Evolutionary conservation across 306 rosid genomes (phyloP).

Genomic region (Corylus americana): DNA sequence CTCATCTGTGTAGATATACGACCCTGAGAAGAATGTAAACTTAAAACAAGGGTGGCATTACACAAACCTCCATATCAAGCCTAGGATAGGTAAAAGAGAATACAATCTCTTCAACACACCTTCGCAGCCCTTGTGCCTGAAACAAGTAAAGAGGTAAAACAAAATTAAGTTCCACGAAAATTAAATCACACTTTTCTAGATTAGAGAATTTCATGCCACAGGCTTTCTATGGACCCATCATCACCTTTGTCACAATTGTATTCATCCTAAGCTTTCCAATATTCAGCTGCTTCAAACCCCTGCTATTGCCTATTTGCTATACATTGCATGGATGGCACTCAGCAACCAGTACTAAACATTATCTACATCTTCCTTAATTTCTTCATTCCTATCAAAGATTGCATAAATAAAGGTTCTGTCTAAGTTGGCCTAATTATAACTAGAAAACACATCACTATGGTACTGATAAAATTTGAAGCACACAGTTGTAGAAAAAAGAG

Average conservation of each 20-base stretch:
- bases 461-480: neutral
- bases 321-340: neutral
- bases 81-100: conserved; percentile 85
- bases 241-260: neutral
- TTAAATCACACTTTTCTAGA: neutral
- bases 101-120: conserved; percentile 82
- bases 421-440: neutral
- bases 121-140: conserved; percentile 64
- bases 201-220: neutral
- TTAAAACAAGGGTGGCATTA: conserved; percentile 12
- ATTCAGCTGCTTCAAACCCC: neutral
- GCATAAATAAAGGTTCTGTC: neutral
- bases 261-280: neutral
- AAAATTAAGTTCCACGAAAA: conserved; percentile 3
- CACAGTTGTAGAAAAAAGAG: neutral
- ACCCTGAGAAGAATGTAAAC: conserved; percentile 10
- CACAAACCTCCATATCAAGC: conserved; percentile 87
- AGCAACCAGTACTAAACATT: neutral
- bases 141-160: conserved; percentile 10
- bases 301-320: neutral
- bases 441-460: neutral
- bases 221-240: neutral
- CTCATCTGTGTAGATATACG: neutral
- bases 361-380: neutral
- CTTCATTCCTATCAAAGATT: neutral